Evolutionary conservation across 106 monocot genomes (phyloP).

Genomic region (Dendrobium chrysotoxum): DNA sequence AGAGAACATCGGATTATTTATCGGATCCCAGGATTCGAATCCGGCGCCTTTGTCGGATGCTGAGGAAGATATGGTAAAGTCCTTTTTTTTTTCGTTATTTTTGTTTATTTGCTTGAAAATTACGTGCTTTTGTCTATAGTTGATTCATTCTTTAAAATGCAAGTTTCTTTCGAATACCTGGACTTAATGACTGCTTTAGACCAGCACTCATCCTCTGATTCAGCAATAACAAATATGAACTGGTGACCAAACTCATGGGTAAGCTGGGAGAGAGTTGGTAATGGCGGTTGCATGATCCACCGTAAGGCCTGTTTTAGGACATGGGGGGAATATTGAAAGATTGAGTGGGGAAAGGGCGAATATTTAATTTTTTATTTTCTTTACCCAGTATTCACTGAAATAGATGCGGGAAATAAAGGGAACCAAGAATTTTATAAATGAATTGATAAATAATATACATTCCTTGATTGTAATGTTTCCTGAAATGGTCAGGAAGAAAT

Average conservation of each 20-base stretch:
- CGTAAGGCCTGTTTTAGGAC: not conserved
- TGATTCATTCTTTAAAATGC: not conserved
- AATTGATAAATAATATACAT: too few relatives aligned
- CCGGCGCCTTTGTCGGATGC: not conserved
- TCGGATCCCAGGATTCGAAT: not conserved
- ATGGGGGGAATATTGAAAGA: not conserved
- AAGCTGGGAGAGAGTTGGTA: not conserved
- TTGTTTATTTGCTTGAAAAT: conserved; percentile 4
- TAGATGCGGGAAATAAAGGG: too few relatives aligned
- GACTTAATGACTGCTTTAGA: not conserved
- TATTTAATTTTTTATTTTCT: not conserved
- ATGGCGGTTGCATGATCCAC: not conserved
- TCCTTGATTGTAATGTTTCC: too few relatives aligned
- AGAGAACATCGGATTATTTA: not conserved
- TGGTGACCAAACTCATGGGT: not conserved
- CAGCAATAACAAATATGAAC: not conserved
- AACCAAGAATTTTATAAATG: too few relatives aligned
- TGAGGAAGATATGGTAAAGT: conserved; percentile 10
- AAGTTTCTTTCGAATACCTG: not conserved
- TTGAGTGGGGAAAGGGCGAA: not conserved
- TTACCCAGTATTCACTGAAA: too few relatives aligned
- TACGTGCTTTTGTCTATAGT: not conserved
- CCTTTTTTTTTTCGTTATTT: not conserved
- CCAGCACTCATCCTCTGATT: not conserved
- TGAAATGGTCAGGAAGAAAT: too few relatives aligned